A percentile compares a stretch with the other conserved stretches of the same genome.
phyloP scores from a whole-genome alignment of 495 filamentous ascomycete species.

The Podospora comata region DNA sequence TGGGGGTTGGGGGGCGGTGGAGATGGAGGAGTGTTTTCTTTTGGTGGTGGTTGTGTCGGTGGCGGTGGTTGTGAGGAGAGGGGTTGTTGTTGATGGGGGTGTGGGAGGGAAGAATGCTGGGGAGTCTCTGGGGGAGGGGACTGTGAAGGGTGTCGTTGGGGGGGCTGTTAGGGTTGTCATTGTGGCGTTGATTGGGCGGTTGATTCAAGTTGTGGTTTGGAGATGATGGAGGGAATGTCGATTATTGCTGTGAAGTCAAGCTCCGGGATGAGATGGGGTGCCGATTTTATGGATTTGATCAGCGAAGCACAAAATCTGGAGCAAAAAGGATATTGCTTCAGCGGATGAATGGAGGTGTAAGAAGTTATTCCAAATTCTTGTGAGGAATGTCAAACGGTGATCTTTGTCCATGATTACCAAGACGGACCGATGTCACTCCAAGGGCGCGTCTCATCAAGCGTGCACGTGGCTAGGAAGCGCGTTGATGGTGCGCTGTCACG shows the following conservation, averaged over 20 bases:
- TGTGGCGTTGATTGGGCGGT: neutral
- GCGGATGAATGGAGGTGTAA: neutral
- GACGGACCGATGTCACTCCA: slow-evolving; percentile 20
- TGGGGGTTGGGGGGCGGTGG: neutral
- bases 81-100: slow-evolving; percentile 16
- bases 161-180: neutral
- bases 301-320: neutral
- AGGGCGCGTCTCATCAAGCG: slow-evolving; percentile 22
- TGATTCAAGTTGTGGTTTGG: neutral
- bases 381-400: neutral
- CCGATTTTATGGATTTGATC: neutral
- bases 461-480: slow-evolving; percentile 12
- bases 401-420: neutral
- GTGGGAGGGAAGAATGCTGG: neutral
- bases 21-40: slow-evolving; percentile 10
- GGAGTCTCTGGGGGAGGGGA: neutral
- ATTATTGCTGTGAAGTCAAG: no score
- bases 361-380: neutral
- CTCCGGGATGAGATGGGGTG: neutral
- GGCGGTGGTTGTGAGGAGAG: neutral
- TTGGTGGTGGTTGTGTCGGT: slow-evolving; percentile 8
- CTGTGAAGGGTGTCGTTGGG: neutral
- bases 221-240: no score
- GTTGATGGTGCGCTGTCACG: slow-evolving; percentile 25
- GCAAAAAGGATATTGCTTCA: no score